These are phyloP conservation scores for Osmanthus fragrans DNA, from an alignment of 257 asterid species.

Conservation along the genomic window DNA sequence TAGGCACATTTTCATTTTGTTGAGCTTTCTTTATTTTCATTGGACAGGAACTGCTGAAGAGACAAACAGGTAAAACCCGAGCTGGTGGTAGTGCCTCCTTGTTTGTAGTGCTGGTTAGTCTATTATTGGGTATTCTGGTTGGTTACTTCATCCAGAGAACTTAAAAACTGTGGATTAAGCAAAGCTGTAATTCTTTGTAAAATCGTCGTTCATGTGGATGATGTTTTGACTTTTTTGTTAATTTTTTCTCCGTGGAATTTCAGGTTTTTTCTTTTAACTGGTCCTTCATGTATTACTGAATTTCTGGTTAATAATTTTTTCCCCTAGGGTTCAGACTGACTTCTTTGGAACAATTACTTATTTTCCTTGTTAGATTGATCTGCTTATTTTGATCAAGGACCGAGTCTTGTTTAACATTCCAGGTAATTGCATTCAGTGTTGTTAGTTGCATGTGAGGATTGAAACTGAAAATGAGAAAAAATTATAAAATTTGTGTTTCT, in stretches of 20 bases:
- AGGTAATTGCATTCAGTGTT: no score
- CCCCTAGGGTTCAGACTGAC: not conserved
- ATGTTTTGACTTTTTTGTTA: not conserved
- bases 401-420: no score
- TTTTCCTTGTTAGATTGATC: not conserved
- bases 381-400: not conserved
- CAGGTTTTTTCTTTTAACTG: not conserved
- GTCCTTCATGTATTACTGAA: not conserved
- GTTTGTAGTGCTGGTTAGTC: slow-evolving; percentile 37
- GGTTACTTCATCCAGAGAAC: slow-evolving; percentile 54
- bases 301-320: not conserved
- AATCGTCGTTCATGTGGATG: not conserved
- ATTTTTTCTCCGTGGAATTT: not conserved
- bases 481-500: no score
- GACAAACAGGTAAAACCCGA: slow-evolving; percentile 40
- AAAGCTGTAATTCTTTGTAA: slow-evolving; percentile 17
- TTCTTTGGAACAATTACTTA: not conserved
- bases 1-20: not conserved
- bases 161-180: slow-evolving; percentile 18
- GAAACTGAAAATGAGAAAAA: no score
- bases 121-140: slow-evolving; percentile 51
- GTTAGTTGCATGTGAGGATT: no score
- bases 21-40: slow-evolving; percentile 2
- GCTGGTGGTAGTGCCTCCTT: slow-evolving; percentile 41
- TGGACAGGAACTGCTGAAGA: slow-evolving; percentile 51